Conservation (phyloP, 805 yeast genomes). For the Saturnispora sekii region DNA sequence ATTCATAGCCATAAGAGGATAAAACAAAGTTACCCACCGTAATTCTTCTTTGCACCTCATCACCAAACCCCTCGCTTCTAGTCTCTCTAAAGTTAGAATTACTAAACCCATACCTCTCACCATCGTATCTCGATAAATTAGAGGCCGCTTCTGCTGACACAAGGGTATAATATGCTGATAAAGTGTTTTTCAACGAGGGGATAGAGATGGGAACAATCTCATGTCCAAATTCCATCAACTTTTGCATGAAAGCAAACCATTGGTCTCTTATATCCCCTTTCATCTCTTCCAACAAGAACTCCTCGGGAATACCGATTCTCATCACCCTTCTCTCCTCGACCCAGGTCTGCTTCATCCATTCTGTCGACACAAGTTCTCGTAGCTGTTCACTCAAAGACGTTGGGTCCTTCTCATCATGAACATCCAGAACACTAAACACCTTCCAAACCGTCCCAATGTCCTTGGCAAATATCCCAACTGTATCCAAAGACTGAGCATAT, state of each 20-base stretch:
- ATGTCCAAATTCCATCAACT: slow-evolving; percentile 39
- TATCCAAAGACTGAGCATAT: slow-evolving; percentile 89
- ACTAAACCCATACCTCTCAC: slow-evolving; percentile 71
- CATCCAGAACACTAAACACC: slow-evolving; percentile 50
- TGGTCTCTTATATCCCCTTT: slow-evolving; percentile 34
- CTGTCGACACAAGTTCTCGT: slow-evolving; percentile 22
- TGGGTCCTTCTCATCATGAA: slow-evolving; percentile 67
- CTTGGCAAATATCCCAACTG: slow-evolving; percentile 74
- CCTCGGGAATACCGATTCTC: slow-evolving; percentile 65
- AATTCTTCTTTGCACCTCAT: slow-evolving; percentile 76
- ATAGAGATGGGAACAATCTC: slow-evolving; percentile 55
- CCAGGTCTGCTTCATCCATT: slow-evolving; percentile 6
- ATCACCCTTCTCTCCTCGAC: slow-evolving; percentile 15
- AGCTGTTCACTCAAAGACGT: slow-evolving; percentile 41
- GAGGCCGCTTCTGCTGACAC: slow-evolving; percentile 94
- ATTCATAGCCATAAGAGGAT: slow-evolving; percentile 61
- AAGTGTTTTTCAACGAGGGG: slow-evolving; percentile 54
- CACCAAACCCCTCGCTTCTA: slow-evolving; percentile 61
- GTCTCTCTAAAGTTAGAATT: slow-evolving; percentile 40
- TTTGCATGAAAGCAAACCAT: slow-evolving; percentile 38
- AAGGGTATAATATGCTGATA: slow-evolving; percentile 79
- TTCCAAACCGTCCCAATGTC: slow-evolving; percentile 33
- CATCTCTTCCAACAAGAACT: slow-evolving; percentile 50
- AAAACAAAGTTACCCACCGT: slow-evolving; percentile 80
- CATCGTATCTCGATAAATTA: slow-evolving; percentile 83